phyloP scores from a whole-genome alignment of 2,329 filamentous ascomycete genomes.

The Venturia asperata region DNA sequence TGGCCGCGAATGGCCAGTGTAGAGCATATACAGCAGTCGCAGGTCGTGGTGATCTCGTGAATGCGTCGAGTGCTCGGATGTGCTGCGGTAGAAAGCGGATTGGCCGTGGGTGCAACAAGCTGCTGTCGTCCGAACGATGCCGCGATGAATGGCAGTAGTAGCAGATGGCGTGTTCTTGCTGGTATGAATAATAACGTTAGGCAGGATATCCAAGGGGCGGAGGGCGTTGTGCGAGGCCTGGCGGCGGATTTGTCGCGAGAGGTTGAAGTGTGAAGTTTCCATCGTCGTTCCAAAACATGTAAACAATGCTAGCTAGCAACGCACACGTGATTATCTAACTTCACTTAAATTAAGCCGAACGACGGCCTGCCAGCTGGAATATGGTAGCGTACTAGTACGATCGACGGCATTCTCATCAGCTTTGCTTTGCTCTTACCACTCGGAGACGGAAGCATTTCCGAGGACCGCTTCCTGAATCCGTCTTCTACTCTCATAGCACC shows the following conservation, averaged over 20 bases:
- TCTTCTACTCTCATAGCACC: background rate
- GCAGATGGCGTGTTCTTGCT: background rate
- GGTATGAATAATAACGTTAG: background rate
- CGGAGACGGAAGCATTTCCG: too few relatives aligned
- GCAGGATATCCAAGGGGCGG: background rate
- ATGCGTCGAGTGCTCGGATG: background rate
- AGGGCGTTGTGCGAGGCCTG: background rate
- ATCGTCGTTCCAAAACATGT: background rate
- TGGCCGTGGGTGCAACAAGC: background rate
- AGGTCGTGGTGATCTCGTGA: background rate
- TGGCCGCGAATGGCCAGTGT: background rate
- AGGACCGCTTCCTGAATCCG: too few relatives aligned
- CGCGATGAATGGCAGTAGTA: background rate
- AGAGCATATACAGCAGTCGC: background rate
- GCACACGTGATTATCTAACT: background rate
- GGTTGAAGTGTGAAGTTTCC: background rate
- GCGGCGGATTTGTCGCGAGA: background rate
- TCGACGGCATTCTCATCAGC: background rate
- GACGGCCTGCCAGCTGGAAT: background rate
- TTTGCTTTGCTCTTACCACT: too few relatives aligned
- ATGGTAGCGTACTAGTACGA: background rate
- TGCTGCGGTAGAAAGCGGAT: background rate
- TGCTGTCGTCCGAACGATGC: background rate
- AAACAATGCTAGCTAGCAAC: slow-evolving; percentile 9
- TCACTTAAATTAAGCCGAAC: background rate